phyloP scores from a whole-genome alignment of 2,329 filamentous ascomycete species.

The Raffaelea arxii region DNA sequence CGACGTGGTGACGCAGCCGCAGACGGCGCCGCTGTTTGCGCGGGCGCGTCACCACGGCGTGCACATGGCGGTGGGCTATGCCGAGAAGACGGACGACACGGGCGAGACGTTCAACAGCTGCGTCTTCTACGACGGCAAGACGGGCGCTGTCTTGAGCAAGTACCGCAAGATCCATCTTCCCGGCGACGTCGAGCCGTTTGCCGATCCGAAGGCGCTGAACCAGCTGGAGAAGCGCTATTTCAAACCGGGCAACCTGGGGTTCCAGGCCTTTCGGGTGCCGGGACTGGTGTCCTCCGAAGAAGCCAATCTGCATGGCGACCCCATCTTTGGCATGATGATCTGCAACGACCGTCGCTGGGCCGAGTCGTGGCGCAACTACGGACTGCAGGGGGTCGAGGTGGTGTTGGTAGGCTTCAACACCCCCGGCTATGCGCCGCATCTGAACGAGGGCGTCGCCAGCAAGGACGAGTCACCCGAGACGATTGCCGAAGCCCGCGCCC shows the following conservation, averaged over 20 bases:
- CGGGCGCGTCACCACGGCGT: slow-evolving; percentile 33
- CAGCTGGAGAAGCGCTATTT: slow-evolving; percentile 50
- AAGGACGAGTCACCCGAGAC: slow-evolving; percentile 34
- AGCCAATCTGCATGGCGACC: slow-evolving; percentile 29
- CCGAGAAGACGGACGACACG: slow-evolving; percentile 30
- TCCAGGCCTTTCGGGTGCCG: slow-evolving; percentile 41
- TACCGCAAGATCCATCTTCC: slow-evolving; percentile 48
- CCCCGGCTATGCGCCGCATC: slow-evolving; percentile 33
- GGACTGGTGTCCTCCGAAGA: slow-evolving; percentile 30
- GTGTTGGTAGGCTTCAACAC: slow-evolving; percentile 36
- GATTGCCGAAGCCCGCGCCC: slow-evolving; percentile 24
- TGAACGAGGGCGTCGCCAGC: slow-evolving; percentile 41
- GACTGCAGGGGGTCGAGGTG: slow-evolving; percentile 40
- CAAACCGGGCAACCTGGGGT: slow-evolving; percentile 40
- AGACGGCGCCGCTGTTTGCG: slow-evolving; percentile 39
- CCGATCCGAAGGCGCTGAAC: slow-evolving; percentile 33
- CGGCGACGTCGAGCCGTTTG: slow-evolving; percentile 40
- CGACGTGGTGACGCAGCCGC: slow-evolving; percentile 28
- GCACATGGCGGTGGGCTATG: slow-evolving; percentile 43
- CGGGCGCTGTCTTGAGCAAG: slow-evolving; percentile 34
- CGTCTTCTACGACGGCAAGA: slow-evolving; percentile 38
- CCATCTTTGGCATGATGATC: slow-evolving; percentile 44
- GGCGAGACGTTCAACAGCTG: slow-evolving; percentile 33
- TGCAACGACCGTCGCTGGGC: slow-evolving; percentile 45
- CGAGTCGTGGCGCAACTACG: slow-evolving; percentile 39